A percentile compares a stretch with the other conserved stretches of the same genome.
phyloP scores from a whole-genome alignment of 495 filamentous ascomycete genomes.

The Astrothelium subdiscretum region DNA sequence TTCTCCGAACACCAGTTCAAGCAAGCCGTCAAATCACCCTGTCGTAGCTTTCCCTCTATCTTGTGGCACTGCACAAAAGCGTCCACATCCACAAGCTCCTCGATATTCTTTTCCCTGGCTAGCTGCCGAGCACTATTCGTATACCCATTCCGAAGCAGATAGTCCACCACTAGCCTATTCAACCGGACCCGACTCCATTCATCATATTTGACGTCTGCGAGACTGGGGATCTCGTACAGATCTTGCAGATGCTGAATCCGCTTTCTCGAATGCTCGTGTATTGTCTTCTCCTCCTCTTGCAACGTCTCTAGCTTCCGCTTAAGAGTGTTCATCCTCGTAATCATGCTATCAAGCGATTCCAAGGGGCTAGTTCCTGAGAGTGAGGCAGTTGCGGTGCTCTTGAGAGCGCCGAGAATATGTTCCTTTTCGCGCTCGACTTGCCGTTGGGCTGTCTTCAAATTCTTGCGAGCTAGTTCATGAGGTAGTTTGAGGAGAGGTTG shows the following conservation, averaged over 20 bases:
- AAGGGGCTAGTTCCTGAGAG: conserved; percentile 50
- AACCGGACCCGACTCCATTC: conserved; percentile 72
- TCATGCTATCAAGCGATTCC: conserved; percentile 69
- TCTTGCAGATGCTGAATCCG: conserved; percentile 70
- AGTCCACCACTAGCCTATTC: conserved; percentile 80
- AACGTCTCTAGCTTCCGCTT: conserved; percentile 74
- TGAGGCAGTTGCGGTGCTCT: conserved; percentile 42
- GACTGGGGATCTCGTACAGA: conserved; percentile 63
- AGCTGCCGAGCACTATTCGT: conserved; percentile 62
- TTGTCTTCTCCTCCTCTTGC: conserved; percentile 62
- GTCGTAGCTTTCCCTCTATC: conserved; percentile 58
- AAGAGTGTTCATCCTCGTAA: conserved; percentile 66
- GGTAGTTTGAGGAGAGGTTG: conserved; percentile 90
- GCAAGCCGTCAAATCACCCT: conserved; percentile 63
- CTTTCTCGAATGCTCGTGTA: conserved; percentile 61
- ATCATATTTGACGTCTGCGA: conserved; percentile 91
- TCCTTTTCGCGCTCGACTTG: conserved; percentile 68
- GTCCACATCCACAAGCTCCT: conserved; percentile 76
- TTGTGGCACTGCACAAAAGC: conserved; percentile 74
- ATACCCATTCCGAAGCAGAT: conserved; percentile 75
- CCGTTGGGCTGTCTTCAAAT: conserved; percentile 80
- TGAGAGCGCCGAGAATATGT: conserved; percentile 55
- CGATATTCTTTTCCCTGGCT: conserved; percentile 57
- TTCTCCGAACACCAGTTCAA: conserved; percentile 88
- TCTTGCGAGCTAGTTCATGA: conserved; percentile 79